Conservation (phyloP, 2,329 filamentous ascomycete species). For the Incumbomyces delicatus region DNA sequence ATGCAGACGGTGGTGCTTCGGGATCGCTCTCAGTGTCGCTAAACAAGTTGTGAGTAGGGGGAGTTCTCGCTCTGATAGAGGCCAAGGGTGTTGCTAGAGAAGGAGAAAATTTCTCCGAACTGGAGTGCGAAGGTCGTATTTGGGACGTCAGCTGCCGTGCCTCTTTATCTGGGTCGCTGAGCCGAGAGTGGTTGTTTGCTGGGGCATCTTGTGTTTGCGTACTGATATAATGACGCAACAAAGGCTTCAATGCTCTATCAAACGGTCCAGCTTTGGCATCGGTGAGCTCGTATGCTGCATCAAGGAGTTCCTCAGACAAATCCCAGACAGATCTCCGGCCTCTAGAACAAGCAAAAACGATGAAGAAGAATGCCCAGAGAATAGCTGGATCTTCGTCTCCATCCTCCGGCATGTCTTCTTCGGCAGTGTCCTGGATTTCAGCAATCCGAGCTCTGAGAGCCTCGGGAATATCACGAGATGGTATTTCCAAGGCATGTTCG, state of each 20-base stretch:
- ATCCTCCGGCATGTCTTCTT: slow-evolving; percentile 8
- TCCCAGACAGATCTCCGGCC: slow-evolving; percentile 1
- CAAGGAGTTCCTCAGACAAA: background rate
- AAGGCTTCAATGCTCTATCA: background rate
- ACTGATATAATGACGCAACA: background rate
- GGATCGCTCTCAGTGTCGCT: background rate
- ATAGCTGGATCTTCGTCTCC: background rate
- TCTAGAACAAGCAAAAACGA: slow-evolving; percentile 3
- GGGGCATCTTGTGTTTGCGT: background rate
- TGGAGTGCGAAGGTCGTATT: background rate
- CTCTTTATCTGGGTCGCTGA: too few species aligned
- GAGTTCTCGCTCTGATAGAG: background rate
- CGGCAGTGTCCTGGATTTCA: background rate
- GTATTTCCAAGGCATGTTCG: background rate
- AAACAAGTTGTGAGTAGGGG: background rate
- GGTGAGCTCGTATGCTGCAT: slow-evolving; percentile 1
- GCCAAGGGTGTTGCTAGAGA: background rate
- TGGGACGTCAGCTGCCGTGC: background rate
- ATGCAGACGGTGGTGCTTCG: slow-evolving; percentile 22
- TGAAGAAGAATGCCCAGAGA: slow-evolving; percentile 2
- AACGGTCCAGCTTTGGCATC: background rate
- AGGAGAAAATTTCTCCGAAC: background rate
- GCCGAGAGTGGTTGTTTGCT: background rate
- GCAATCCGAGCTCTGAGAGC: background rate
- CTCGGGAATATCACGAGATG: background rate